Evolutionary conservation across 305 asterid genomes (phyloP), one percentile per base, ranked within the genome.

Genomic region (Fraxinus angustifolia): DNA sequence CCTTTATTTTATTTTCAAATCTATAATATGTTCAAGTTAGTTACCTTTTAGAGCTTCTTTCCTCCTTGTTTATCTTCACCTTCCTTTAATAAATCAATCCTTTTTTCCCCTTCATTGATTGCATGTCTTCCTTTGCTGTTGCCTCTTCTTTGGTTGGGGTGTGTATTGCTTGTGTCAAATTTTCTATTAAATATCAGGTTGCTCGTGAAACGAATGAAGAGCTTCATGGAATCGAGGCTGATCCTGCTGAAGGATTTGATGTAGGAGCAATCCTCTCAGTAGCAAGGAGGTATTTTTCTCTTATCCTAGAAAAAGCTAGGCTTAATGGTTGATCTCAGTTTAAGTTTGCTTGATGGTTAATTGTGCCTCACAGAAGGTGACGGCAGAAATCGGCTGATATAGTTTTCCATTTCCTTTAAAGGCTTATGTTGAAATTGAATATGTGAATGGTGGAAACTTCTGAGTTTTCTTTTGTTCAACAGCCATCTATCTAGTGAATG

Each of bases 171-270:
- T 78, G 82, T 56, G 4, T 3, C 34, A 65, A 35, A 14, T 75
- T 62, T 73, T 77, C 40, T 82, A 21, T 68, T 74, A 36, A 85
- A 79, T 26, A 83, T 82, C 73, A 96, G 99, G 97, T 96, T 89
- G 98, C 98, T 75, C 91, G 98, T 79, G 99, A 94, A 86, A 96
- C 98, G 83, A 96, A 96, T 84, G 99, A 93, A 58, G 98, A 93
- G 86, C 99, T 96, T 84, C 94, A 92, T 80, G 94, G 92, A 35
- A 91, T 91, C 85, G 90, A 91, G 87, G 96, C 98, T 87, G 93
- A 86, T 80, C 97, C 98, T 77, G 89, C 93, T 71, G 98, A 91
- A 84, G 98, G 93, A 56, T 94, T 93, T 86, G 95, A 90, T 87
- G 98, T 96, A 42, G 93, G 97, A 85, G 87, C 96, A 79, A 91